Evolutionary conservation across 1,139 yeast genomes (phyloP).

Genomic region (Protomyces pachydermus): DNA sequence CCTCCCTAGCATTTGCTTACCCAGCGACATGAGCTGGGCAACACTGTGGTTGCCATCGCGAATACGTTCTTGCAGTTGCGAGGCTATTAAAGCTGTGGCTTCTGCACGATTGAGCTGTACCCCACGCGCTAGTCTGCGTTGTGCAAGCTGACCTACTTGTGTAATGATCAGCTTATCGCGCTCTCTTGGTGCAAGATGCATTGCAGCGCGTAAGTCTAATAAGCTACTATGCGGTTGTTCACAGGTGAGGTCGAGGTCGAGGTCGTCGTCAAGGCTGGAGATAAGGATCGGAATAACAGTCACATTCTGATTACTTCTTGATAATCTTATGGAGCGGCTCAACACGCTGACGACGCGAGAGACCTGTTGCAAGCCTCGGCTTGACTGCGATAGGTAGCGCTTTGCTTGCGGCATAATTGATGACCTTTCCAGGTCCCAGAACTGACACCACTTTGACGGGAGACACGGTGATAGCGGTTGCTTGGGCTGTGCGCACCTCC

Average conservation of each 20-base stretch:
- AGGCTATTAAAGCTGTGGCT: slow-evolving; percentile 28
- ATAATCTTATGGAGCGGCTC: not conserved
- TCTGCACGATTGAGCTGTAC: slow-evolving; percentile 27
- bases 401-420: not conserved
- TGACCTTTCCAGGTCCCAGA: not conserved
- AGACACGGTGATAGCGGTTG: too few relatives aligned
- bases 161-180: slow-evolving; percentile 26
- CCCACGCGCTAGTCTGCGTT: slow-evolving; percentile 28
- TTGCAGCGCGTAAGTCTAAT: not conserved
- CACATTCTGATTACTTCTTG: not conserved
- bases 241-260: not conserved
- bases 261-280: not conserved
- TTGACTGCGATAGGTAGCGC: not conserved
- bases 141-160: slow-evolving; percentile 29
- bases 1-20: slow-evolving; percentile 28
- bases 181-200: slow-evolving; percentile 29
- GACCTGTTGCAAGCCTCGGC: not conserved
- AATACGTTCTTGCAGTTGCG: slow-evolving; percentile 29
- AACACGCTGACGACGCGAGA: not conserved
- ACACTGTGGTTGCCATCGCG: slow-evolving; percentile 28
- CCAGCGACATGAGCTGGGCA: slow-evolving; percentile 28
- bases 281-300: not conserved
- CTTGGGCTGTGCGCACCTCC: too few relatives aligned
- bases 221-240: not conserved
- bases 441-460: too few relatives aligned